Evolutionary conservation across 2,329 filamentous ascomycete species (phyloP), one percentile per base, ranked within the genome.

Genomic region (Fusarium oligoseptatum): DNA sequence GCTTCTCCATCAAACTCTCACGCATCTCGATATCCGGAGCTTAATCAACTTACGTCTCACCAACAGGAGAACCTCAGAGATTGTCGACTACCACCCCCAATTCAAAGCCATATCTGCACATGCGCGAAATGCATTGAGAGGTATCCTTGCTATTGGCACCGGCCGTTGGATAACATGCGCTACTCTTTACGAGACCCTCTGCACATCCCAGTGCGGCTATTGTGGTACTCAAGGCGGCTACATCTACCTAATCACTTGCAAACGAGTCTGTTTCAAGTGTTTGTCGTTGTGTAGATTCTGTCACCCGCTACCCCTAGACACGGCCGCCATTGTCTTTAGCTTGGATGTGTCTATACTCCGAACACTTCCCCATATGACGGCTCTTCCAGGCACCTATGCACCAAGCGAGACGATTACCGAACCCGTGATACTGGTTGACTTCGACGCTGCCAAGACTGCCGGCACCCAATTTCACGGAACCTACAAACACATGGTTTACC

Each of bases 201-300:
- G 56, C 34, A 39, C 29, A 36, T 22, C 48, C 14, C 22, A 50
- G 14, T 67, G 66, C 32, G 50, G 52, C 34, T n/a, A 5, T 3
- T 64, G 64, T 17, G 22, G 55, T n/a, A 22, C 37, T 22, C 48
- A 60, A 7, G 63, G 34, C 6, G 60, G 52, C n/a, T 68, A 69
- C 15, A 43, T 72, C 9, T 66, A 66, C 22, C 62, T 72, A n/a
- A 34, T 72, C 12, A 58, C 66, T 20, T 72, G 58, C 58, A 63
- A 39, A 20, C 32, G 65, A 27, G 29, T 58, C 14, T 67, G 60
- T 61, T 58, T 58, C 48, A 2, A 14, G 15, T 67, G 66, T 12
- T 29, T 64, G n/a, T 29, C 32, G 11, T 12, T 50, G 17, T 17
- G n/a, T 12, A 12, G 12, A 14, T 17, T 10, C 41, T 66, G 39